Percentiles rank a stretch among this genome's conserved stretches.
Conservation (phyloP, 768 basidiomycete species). For the Leccinum longicurvipes region DNA sequence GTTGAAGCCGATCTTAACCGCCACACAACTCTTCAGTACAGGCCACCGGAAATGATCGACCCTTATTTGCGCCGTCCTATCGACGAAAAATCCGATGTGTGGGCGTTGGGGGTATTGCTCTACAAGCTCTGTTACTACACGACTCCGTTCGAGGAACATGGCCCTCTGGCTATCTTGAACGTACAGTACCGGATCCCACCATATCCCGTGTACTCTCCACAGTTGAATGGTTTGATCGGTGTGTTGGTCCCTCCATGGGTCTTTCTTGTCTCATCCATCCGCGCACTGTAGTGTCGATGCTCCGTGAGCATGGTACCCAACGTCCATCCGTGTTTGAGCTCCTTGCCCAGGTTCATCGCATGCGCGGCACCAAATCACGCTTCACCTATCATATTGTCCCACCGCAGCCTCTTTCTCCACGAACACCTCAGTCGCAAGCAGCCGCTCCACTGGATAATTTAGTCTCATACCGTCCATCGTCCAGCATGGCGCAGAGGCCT, state of each 20-base stretch:
- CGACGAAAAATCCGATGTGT: conserved; percentile 95
- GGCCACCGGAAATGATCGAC: conserved; percentile 99
- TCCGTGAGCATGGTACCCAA: conserved; percentile 84
- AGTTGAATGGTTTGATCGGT: conserved; percentile 85
- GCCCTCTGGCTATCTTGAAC: conserved; percentile 92
- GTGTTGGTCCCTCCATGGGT: conserved; percentile 21
- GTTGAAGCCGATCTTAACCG: conserved; percentile 90
- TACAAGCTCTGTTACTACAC: conserved; percentile 99
- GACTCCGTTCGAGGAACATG: conserved; percentile 98
- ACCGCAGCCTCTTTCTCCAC: conserved; percentile 45
- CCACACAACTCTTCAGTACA: conserved; percentile 95
- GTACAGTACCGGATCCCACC: conserved; percentile 92
- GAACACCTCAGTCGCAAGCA: conserved; percentile 31
- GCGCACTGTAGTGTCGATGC: conserved; percentile 69
- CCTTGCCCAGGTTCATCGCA: conserved; percentile 74
- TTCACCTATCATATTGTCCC: conserved; percentile 63
- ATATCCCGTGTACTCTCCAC: conserved; percentile 80
- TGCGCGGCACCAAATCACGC: conserved; percentile 83
- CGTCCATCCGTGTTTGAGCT: conserved; percentile 88
- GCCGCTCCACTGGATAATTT: conserved; percentile 35
- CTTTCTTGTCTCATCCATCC: conserved; percentile 9
- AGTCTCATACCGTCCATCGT: conserved; percentile 36
- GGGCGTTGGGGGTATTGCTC: conserved; percentile 94
- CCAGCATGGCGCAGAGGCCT: conserved; percentile 15
- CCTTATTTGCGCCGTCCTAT: conserved; percentile 76